Conservation (phyloP, 768 basidiomycete genomes). For the Pleurotus salmoneostramineus region DNA sequence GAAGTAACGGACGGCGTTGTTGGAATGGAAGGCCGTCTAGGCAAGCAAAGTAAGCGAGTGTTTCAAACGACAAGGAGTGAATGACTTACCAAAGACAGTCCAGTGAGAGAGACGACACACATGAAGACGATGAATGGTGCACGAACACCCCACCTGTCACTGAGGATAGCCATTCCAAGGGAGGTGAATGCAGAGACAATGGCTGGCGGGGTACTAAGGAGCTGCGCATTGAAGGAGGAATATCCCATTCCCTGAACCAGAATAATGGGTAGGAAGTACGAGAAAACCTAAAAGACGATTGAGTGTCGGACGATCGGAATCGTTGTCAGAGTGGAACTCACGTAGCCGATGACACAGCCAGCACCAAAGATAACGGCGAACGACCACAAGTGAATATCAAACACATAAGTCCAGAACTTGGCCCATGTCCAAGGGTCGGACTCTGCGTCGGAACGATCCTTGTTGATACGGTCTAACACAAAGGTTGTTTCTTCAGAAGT, state of each 20-base stretch:
- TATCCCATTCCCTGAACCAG: constrained; percentile 28
- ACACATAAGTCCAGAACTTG: constrained; percentile 28
- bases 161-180: constrained; percentile 32
- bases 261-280: constrained; percentile 29
- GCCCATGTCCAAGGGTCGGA: constrained; percentile 25
- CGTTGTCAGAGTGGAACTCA: constrained; percentile 5
- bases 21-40: constrained; percentile 3
- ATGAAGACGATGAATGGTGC: constrained; percentile 29
- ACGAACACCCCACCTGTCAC: constrained; percentile 29
- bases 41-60: background rate
- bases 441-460: constrained; percentile 32
- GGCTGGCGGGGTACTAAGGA: constrained; percentile 32
- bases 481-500: constrained; percentile 25
- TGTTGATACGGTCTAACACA: constrained; percentile 28
- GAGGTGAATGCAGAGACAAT: constrained; percentile 27
- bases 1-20: constrained; percentile 4
- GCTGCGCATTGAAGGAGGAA: constrained; percentile 19
- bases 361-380: constrained; percentile 32
- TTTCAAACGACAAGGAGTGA: too few relatives aligned
- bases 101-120: constrained; percentile 25
- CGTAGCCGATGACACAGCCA: constrained; percentile 28
- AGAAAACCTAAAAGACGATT: constrained; percentile 12
- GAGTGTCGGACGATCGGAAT: background rate
- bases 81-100: constrained; percentile 20
- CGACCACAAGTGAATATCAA: constrained; percentile 29